Evolutionary conservation across 1,284 basidiomycete genomes (phyloP).

Genomic region (Cryptococcus hybrid): DNA sequence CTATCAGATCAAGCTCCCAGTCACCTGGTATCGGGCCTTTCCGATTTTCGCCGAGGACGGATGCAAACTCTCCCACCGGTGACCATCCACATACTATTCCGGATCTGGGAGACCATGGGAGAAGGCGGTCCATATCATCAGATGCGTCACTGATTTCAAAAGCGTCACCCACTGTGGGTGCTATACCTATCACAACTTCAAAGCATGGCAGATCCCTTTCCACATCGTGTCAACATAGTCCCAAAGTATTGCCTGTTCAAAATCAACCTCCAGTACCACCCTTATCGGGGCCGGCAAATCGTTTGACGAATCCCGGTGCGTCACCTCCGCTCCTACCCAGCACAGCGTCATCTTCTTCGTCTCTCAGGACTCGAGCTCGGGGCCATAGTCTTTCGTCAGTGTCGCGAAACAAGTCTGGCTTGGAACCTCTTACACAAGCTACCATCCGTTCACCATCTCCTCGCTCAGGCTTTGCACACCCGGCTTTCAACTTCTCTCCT

Average conservation of each 20-base stretch:
- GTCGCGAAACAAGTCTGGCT: background rate
- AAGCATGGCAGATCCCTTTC: background rate
- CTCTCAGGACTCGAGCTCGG: slow-evolving; percentile 9
- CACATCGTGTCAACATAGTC: background rate
- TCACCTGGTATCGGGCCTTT: too few relatives aligned
- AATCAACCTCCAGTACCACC: too few relatives aligned
- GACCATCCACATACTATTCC: too few relatives aligned
- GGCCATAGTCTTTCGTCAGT: slow-evolving; percentile 13
- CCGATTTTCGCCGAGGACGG: too few relatives aligned
- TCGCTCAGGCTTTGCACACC: background rate
- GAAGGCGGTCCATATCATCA: background rate
- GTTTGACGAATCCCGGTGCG: too few relatives aligned
- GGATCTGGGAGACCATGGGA: background rate
- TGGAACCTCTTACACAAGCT: background rate
- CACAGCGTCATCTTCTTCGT: too few relatives aligned
- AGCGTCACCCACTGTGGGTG: background rate
- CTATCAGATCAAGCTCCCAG: too few relatives aligned
- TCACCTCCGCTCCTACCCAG: too few relatives aligned
- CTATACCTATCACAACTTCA: background rate
- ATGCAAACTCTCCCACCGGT: too few relatives aligned
- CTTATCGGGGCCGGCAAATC: too few relatives aligned
- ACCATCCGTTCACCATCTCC: background rate
- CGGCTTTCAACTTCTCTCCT: too few relatives aligned
- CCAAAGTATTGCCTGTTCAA: too few relatives aligned
- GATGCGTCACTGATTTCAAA: background rate